Evolutionary conservation across 345 rosid species (phyloP).

Genomic region (Luvunga scandens): DNA sequence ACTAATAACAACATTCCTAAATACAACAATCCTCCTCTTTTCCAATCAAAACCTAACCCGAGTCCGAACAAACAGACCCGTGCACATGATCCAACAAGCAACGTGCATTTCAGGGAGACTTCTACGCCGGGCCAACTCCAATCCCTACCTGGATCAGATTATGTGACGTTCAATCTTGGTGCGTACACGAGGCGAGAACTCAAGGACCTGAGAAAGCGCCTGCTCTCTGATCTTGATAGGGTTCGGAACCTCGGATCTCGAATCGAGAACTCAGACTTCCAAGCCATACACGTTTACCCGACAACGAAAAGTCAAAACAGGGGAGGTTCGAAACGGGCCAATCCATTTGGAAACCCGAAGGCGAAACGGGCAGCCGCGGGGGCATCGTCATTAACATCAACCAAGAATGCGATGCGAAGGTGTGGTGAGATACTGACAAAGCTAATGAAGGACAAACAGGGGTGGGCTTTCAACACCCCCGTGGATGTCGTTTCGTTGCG

Average conservation of each 20-base stretch:
- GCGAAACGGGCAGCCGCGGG: constrained; percentile 15
- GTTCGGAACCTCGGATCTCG: constrained; percentile 32
- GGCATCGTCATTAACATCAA: background rate
- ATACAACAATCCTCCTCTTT: background rate
- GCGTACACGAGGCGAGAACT: constrained; percentile 30
- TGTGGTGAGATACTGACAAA: constrained; percentile 39
- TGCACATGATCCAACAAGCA: constrained; percentile 13
- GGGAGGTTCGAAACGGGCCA: constrained; percentile 24
- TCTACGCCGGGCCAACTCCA: background rate
- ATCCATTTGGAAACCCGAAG: constrained; percentile 10
- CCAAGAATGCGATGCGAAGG: constrained; percentile 24
- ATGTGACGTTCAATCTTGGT: constrained; percentile 27
- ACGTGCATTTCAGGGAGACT: constrained; percentile 12
- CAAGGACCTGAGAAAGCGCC: constrained; percentile 36
- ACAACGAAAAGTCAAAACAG: background rate
- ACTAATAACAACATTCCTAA: background rate
- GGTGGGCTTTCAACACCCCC: constrained; percentile 45
- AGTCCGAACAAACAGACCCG: constrained; percentile 12
- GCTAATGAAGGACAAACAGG: constrained; percentile 47
- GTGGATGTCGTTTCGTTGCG: constrained; percentile 40
- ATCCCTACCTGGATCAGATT: background rate
- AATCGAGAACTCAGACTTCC: constrained; percentile 17
- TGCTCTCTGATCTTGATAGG: constrained; percentile 38
- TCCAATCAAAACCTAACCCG: constrained; percentile 16
- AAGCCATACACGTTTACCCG: constrained; percentile 18